Conservation (phyloP, 345 rosid genomes). For the Dimocarpus longan region DNA sequence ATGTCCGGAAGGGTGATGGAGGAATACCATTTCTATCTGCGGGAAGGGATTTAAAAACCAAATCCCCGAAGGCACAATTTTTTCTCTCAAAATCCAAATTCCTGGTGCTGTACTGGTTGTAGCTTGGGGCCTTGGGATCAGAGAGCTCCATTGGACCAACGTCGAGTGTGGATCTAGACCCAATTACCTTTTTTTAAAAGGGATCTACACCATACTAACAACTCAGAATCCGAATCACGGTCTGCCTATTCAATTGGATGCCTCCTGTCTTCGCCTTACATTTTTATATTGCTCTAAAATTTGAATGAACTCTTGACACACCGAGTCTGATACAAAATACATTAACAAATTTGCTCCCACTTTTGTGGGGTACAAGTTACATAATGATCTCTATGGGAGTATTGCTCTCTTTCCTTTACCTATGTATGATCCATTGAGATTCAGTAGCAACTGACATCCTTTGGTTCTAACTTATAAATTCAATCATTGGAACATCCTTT, state of each 20-base stretch:
- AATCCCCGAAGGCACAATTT: conserved; percentile 56
- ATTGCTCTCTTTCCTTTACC: background rate
- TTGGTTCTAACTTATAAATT: background rate
- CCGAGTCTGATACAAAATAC: background rate
- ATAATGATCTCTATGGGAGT: background rate
- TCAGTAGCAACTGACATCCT: background rate
- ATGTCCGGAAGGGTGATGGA: conserved; percentile 69
- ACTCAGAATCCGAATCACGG: conserved; percentile 38
- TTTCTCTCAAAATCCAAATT: conserved; percentile 69
- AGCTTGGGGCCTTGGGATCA: conserved; percentile 33
- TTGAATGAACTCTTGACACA: background rate
- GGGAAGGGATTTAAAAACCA: conserved; percentile 67
- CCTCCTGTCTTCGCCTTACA: background rate
- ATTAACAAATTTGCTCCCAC: background rate
- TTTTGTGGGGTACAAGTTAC: background rate
- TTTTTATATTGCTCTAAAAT: background rate
- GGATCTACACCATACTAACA: conserved; percentile 1
- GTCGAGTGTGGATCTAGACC: conserved; percentile 44
- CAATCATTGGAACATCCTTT: background rate
- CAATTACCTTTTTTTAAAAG: conserved; percentile 14
- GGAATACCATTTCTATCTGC: conserved; percentile 80
- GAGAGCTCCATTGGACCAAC: conserved; percentile 30
- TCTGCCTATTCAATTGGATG: conserved; percentile 24
- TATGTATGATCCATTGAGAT: background rate
- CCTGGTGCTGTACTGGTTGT: conserved; percentile 68